Percentiles rank a stretch among this genome's conserved stretches.
phyloP scores from a whole-genome alignment of 2,329 filamentous ascomycete species.

The Trichoderma harzianum region DNA sequence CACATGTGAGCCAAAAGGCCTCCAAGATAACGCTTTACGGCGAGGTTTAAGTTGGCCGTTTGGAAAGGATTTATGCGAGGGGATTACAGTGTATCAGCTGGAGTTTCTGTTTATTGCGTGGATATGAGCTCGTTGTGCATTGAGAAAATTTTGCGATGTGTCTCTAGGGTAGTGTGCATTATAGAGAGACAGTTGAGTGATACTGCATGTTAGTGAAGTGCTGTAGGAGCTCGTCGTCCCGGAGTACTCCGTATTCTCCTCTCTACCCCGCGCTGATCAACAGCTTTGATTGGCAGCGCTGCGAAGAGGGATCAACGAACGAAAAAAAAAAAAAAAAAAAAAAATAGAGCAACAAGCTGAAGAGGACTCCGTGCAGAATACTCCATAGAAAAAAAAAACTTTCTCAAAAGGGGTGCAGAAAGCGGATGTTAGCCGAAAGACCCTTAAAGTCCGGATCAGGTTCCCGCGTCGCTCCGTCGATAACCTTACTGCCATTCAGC shows the following conservation, averaged over 20 bases:
- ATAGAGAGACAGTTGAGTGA: not conserved
- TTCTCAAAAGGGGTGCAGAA: not conserved
- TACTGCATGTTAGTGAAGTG: not conserved
- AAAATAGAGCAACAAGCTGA: not conserved
- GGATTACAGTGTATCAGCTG: not conserved
- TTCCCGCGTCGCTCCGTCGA: not conserved
- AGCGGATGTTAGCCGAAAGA: conserved; percentile 5
- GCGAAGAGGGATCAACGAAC: not conserved
- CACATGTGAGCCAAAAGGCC: not conserved
- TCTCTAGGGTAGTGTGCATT: not conserved
- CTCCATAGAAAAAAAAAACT: not conserved
- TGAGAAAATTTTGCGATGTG: not conserved
- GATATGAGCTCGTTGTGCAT: not conserved
- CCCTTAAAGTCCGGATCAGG: not conserved
- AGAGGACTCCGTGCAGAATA: no score
- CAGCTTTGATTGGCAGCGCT: not conserved
- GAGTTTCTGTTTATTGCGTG: not conserved
- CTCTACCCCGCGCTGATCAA: not conserved
- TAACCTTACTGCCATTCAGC: conserved; percentile 1
- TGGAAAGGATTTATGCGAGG: not conserved
- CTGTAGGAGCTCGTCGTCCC: no score
- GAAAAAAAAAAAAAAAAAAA: not conserved
- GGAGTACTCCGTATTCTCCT: not conserved
- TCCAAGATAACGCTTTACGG: not conserved
- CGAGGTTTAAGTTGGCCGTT: not conserved